These are phyloP conservation scores for Stylosanthes scabra DNA, from an alignment of 331 rosid species.

Conservation along the genomic window DNA sequence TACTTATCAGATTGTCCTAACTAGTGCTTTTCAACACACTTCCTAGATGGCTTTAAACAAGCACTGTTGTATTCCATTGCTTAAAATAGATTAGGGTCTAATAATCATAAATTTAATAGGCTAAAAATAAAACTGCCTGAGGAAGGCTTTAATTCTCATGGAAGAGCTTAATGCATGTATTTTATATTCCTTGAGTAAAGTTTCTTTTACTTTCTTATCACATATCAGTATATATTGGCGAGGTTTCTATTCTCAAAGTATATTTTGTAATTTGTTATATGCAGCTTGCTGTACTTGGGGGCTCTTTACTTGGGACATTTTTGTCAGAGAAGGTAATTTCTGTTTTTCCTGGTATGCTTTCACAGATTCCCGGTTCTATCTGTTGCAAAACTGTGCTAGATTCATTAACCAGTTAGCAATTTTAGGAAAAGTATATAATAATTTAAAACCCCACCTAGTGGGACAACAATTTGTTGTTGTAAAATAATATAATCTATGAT, in stretches of 20 bases:
- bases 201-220: conserved; percentile 6
- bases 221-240: conserved; percentile 14
- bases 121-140: conserved; percentile 17
- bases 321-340: conserved; percentile 86
- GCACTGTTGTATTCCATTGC: neutral
- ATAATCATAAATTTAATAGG: conserved; percentile 4
- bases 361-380: neutral
- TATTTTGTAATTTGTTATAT: conserved; percentile 29
- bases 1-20: neutral
- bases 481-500: neutral
- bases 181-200: conserved; percentile 21
- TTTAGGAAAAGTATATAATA: neutral
- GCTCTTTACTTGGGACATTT: conserved; percentile 87
- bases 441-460: neutral
- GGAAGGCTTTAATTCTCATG: conserved; percentile 27
- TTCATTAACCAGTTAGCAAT: neutral
- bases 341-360: conserved; percentile 29
- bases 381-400: no score
- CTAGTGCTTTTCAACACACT: conserved; percentile 19
- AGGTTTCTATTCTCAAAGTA: conserved; percentile 16
- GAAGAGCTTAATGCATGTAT: conserved; percentile 13
- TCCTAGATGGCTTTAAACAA: neutral
- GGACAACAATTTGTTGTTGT: no score
- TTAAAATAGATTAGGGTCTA: neutral
- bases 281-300: conserved; percentile 97